These are phyloP conservation scores for Curvularia lunata DNA, from an alignment of 2,329 filamentous ascomycete genomes.

Conservation along the genomic window DNA sequence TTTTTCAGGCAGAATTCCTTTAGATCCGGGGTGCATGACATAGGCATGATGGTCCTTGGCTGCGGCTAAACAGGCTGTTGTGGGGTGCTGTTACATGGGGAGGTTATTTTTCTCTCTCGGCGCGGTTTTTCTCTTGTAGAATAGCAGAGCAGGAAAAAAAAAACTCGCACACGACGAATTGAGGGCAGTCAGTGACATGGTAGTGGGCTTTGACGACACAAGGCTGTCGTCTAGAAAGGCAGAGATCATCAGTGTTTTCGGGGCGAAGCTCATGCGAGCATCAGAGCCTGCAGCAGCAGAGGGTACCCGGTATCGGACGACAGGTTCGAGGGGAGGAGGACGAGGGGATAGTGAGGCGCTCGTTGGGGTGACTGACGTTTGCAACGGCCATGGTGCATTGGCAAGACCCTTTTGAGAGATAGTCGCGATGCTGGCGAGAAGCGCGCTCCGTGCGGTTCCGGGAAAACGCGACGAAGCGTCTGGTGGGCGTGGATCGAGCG, in stretches of 20 bases:
- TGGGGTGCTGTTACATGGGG: not conserved
- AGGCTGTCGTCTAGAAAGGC: not conserved
- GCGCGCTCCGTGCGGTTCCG: slow-evolving; percentile 2
- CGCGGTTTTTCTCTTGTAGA: not conserved
- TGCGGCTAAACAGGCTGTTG: not conserved
- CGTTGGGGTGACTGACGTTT: not conserved
- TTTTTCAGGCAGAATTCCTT: slow-evolving; percentile 1
- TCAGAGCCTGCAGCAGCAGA: not conserved
- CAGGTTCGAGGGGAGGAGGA: not conserved
- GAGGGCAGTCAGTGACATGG: not conserved
- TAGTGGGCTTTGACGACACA: not conserved
- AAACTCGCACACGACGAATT: not conserved
- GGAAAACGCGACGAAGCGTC: not conserved
- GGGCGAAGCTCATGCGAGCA: slow-evolving; percentile 2
- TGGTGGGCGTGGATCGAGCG: not conserved
- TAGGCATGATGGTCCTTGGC: not conserved
- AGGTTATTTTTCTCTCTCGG: not conserved
- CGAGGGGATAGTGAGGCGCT: slow-evolving; percentile 1
- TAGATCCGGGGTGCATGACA: not conserved
- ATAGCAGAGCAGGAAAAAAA: not conserved
- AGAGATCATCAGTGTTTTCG: not conserved
- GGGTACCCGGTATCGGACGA: slow-evolving; percentile 2
- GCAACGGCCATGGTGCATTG: not conserved
- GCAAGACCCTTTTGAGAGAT: not conserved
- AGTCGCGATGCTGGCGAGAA: slow-evolving; percentile 3